Evolutionary conservation across 169 alveolate species (phyloP), one percentile per base, ranked within the genome.

Genomic region (Cystoisospora suis): DNA sequence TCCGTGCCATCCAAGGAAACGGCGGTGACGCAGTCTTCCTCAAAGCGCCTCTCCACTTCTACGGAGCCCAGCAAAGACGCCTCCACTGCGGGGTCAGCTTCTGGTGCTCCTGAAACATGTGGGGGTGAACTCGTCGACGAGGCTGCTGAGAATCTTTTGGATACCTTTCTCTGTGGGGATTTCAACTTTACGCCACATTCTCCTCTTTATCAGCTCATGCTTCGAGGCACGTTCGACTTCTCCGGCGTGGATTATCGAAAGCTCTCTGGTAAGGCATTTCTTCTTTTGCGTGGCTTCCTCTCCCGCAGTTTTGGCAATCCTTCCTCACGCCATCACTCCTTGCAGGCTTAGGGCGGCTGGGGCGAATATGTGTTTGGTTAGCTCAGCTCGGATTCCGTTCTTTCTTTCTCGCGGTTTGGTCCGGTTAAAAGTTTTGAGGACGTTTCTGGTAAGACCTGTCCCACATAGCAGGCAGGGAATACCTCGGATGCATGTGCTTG

Each of bases 121-220:
- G 75, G 29, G 27, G 88, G 38, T 15, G 53, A 9, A 0, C 53
- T 47, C 4, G 75, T 3, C 2, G 77, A 29, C 29, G 59, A 77
- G 45, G 75, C 88, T 5, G 90, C 90, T 3, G 80, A 56, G 23
- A 34, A 6, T 20, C 69, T 59, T 2, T 44, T 83, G 36, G 70
- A 81, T n/a, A 34, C 56, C n/a, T 47, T 81, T 9, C 70, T 47
- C 17, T 81, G 88, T 36, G 90, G 90, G 17, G 90, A 83, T 45
- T 83, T 83, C 80, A 83, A 83, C 44, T 59, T 83, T n/a, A 83
- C 90, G 53, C 90, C 90, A 20, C 90, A 83, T 34, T 40, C 72
- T 5, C 90, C 90, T 20, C 80, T 83, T 23, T 83, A 83, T 45
- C 90, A 83, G 17, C 72, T 83, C 34, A 46, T 83, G 20, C 36